Percentiles rank a stretch among this genome's conserved stretches.
Evolutionary conservation across 2,329 filamentous ascomycete genomes (phyloP).

Genomic region (Mycosphaerella sp.): DNA sequence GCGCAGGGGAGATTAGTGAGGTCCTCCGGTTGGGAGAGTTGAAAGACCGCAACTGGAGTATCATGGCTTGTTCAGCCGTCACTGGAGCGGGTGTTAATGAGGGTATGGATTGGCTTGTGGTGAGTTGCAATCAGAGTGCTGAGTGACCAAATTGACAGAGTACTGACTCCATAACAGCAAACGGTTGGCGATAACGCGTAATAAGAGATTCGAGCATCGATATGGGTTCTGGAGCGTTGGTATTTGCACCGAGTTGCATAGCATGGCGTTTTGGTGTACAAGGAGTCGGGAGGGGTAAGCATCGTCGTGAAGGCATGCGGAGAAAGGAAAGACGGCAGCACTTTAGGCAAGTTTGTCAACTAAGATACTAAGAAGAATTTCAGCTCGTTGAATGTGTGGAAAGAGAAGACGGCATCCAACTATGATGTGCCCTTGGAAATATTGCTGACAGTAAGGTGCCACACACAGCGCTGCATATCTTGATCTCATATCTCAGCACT

Average conservation of each 20-base stretch:
- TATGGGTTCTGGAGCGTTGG: background rate
- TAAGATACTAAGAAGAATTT: background rate
- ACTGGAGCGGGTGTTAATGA: slow-evolving; percentile 92
- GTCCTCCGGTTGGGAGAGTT: slow-evolving; percentile 83
- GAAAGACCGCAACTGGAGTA: slow-evolving; percentile 97
- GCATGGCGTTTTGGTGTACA: slow-evolving; percentile 9
- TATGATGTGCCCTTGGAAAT: too few relatives aligned
- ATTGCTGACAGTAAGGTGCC: too few relatives aligned
- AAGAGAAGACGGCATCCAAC: background rate
- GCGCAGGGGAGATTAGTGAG: slow-evolving; percentile 93
- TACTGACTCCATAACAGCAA: slow-evolving; percentile 19
- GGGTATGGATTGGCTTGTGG: slow-evolving; percentile 98
- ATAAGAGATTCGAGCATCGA: background rate
- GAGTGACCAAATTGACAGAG: background rate
- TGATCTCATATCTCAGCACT: too few relatives aligned
- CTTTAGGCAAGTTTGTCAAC: background rate
- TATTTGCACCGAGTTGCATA: slow-evolving; percentile 8
- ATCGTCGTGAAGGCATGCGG: slow-evolving; percentile 8
- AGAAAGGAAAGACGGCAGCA: slow-evolving; percentile 12
- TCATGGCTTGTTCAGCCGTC: slow-evolving; percentile 93
- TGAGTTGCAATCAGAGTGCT: slow-evolving; percentile 42
- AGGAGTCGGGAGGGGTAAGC: background rate
- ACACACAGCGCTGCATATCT: too few relatives aligned
- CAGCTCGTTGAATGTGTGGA: background rate
- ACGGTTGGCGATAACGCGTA: slow-evolving; percentile 25